Evolutionary conservation across 2,329 filamentous ascomycete species (phyloP).

Genomic region (Bipolaris cookei): DNA sequence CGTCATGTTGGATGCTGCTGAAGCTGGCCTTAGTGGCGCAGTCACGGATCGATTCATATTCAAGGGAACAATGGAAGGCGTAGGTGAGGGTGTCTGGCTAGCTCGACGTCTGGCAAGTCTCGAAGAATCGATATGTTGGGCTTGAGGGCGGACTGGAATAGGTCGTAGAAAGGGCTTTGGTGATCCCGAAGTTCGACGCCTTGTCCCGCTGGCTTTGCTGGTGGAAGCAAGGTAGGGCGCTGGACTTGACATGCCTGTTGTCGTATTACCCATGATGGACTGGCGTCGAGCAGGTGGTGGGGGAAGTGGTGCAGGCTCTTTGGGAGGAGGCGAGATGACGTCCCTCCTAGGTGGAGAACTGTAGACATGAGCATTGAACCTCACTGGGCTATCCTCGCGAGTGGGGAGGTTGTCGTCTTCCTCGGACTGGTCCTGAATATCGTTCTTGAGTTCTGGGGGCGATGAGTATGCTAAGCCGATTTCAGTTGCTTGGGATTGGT

Average conservation of each 20-base stretch:
- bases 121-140: slow-evolving; percentile 36
- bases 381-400: slow-evolving; percentile 30
- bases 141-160: slow-evolving; percentile 44
- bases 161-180: slow-evolving; percentile 48
- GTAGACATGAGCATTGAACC: slow-evolving; percentile 33
- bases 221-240: slow-evolving; percentile 14
- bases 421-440: not conserved
- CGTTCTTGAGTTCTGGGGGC: slow-evolving; percentile 3
- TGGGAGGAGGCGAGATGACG: slow-evolving; percentile 41
- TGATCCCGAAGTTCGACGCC: slow-evolving; percentile 39
- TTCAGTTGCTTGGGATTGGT: slow-evolving; percentile 7
- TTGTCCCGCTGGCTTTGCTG: slow-evolving; percentile 14
- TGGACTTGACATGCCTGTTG: slow-evolving; percentile 8
- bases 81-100: slow-evolving; percentile 30
- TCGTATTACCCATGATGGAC: slow-evolving; percentile 29
- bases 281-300: slow-evolving; percentile 34
- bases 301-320: slow-evolving; percentile 33
- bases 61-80: slow-evolving; percentile 33
- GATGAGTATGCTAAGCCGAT: slow-evolving; percentile 12
- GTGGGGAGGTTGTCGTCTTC: slow-evolving; percentile 11
- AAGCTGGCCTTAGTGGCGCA: slow-evolving; percentile 29
- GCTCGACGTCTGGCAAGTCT: slow-evolving; percentile 40
- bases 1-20: slow-evolving; percentile 20
- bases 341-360: slow-evolving; percentile 34
- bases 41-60: slow-evolving; percentile 43